phyloP scores from a whole-genome alignment of 306 rosid species.

The Cyamopsis tetragonoloba region DNA sequence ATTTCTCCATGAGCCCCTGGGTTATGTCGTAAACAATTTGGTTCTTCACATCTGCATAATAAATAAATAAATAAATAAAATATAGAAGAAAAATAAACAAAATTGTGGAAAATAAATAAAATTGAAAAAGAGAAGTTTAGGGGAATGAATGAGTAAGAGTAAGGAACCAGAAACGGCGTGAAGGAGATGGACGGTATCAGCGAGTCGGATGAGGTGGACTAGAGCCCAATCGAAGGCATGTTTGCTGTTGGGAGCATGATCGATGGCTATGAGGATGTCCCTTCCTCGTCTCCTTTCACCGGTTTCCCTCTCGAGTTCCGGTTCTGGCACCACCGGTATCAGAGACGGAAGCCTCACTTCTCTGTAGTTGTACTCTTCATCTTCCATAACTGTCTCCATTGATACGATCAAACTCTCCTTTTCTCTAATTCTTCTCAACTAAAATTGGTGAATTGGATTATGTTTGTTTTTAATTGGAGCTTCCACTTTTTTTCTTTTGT shows the following conservation, averaged over 20 bases:
- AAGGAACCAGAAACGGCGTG: conserved; percentile 74
- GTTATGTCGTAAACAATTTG: conserved; percentile 53
- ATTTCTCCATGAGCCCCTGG: conserved; percentile 70
- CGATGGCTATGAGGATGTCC: conserved; percentile 65
- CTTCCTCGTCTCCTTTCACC: conserved; percentile 75
- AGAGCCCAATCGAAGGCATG: conserved; percentile 94
- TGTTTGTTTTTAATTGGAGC: background rate
- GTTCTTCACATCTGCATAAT: conserved; percentile 50
- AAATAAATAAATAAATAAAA: no score
- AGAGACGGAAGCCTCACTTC: conserved; percentile 60
- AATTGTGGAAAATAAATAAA: background rate
- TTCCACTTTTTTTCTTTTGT: background rate
- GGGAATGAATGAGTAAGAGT: fast-evolving
- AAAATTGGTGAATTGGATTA: no score
- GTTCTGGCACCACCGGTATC: conserved; percentile 44
- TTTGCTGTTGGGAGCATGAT: conserved; percentile 78
- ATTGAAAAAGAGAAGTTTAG: no score
- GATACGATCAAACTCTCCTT: background rate
- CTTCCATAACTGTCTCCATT: conserved; percentile 67
- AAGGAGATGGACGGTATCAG: conserved; percentile 79
- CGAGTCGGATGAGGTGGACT: conserved; percentile 65
- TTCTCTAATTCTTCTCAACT: background rate
- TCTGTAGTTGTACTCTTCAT: conserved; percentile 66
- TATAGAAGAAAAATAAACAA: background rate
- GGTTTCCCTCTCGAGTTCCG: conserved; percentile 63